Evolutionary conservation across 352 stramenopile species (phyloP).

Genomic region (Globisporangium nunn): DNA sequence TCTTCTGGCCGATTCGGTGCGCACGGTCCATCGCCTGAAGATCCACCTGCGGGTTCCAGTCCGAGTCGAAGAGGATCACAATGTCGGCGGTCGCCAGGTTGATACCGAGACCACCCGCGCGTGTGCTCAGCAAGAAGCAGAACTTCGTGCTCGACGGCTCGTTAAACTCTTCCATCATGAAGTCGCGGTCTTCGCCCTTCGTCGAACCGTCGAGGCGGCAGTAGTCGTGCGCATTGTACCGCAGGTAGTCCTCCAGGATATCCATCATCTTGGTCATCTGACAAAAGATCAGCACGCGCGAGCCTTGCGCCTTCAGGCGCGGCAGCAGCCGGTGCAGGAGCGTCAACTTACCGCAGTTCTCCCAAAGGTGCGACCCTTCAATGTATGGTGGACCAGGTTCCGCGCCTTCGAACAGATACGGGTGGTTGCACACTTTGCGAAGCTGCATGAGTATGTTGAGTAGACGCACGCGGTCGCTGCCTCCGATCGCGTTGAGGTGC

Average conservation of each 20-base stretch:
- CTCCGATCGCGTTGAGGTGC: constrained; percentile 96
- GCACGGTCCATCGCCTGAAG: constrained; percentile 98
- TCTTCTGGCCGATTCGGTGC: constrained; percentile 98
- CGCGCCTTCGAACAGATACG: constrained; percentile 98
- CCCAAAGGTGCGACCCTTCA: constrained; percentile 96
- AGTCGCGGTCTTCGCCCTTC: constrained; percentile 80
- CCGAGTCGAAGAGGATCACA: constrained; percentile 97
- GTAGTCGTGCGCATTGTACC: constrained; percentile 80
- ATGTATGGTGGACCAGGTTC: constrained; percentile 95
- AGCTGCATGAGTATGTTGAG: constrained; percentile 99
- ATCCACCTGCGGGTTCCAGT: constrained; percentile 99
- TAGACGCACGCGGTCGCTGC: constrained; percentile 91
- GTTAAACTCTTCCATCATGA: constrained; percentile 98
- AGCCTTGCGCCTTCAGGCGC: constrained; percentile 82
- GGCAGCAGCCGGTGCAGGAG: constrained; percentile 93
- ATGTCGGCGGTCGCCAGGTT: constrained; percentile 99
- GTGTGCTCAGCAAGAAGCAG: constrained; percentile 96
- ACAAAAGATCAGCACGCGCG: constrained; percentile 98
- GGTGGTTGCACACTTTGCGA: constrained; percentile 99
- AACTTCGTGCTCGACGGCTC: constrained; percentile 94
- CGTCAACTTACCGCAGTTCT: constrained; percentile 98
- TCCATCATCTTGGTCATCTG: constrained; percentile 99
- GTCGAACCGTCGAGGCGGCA: constrained; percentile 79
- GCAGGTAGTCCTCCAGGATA: constrained; percentile 99
- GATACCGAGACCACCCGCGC: constrained; percentile 95